Base-by-base conservation (phyloP, 768 basidiomycete genomes). In the Lactarius psammicola region DNA sequence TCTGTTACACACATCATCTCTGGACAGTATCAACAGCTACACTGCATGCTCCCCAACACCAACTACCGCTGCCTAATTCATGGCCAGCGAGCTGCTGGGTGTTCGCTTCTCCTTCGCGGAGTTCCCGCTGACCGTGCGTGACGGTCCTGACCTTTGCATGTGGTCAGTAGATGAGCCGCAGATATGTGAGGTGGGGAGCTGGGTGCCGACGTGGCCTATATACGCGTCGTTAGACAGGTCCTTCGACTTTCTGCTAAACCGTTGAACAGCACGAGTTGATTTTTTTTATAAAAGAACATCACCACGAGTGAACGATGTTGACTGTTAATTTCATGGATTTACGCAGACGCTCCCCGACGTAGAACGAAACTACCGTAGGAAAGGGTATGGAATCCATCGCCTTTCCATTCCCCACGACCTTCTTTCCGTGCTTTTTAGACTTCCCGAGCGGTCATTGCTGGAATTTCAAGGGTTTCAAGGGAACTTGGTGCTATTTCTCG, bases 1-100 rank as follows among this genome's bases (percentile, higher is more conserved):
- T 36, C 34, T 36, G 34, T 36, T 36, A 11, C 4, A 36, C 34
- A 36, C 11, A 26, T 76, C n/a, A n/a, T n/a, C n/a, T n/a, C n/a
- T n/a, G n/a, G n/a, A n/a, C n/a, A n/a, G n/a, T n/a, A n/a, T n/a
- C n/a, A n/a, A n/a, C n/a, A n/a, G n/a, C n/a, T n/a, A n/a, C n/a
- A 78, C 56, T 79, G 78, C 66, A 78, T 78, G 5, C 46, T 79
- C n/a, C 46, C 78, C 57, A 78, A 78, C 69, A 79, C 78, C 31
- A 65, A 69, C 8, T 74, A 78, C 64, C 77, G 78, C 38, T 75
- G 71, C 51, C 68, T 68, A n/a, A 17, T 17, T 40, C 40, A 18
- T 40, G 6, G 17, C 17, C 40, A 6, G 40, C 40, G 5, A 17
- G 4, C 11, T 15, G 13, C 40, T 42, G 40, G 40, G 8, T 7